A percentile compares a stretch with the other conserved stretches of the same genome.
Evolutionary conservation across 306 rosid genomes (phyloP).

Genomic region (Erythrophleum fordii): DNA sequence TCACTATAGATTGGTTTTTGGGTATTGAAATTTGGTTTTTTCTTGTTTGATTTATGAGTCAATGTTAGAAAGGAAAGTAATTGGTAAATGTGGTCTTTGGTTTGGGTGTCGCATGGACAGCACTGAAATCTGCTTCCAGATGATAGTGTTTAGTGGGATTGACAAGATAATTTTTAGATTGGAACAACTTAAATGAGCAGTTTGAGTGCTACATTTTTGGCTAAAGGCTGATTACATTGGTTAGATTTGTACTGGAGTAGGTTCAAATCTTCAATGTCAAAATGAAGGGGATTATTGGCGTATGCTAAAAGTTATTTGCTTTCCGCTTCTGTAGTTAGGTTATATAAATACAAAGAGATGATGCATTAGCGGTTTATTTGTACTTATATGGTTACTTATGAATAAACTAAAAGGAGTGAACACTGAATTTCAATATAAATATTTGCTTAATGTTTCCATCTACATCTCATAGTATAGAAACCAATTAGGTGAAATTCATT

Average conservation of each 20-base stretch:
- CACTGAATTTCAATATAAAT: not conserved
- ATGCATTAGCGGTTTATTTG: not conserved
- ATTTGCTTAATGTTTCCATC: not conserved
- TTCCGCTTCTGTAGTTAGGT: not conserved
- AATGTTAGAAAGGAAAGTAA: not conserved
- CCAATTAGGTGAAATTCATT: constrained; percentile 14
- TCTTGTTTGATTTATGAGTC: not conserved
- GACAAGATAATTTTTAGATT: not conserved
- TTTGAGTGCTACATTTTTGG: not conserved
- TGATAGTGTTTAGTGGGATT: not conserved
- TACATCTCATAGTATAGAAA: not conserved
- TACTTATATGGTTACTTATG: not conserved
- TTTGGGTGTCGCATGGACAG: not conserved
- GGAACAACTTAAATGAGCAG: not conserved
- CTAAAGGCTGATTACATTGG: not conserved
- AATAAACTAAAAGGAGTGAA: not conserved
- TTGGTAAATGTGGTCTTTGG: not conserved
- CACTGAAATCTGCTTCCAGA: not conserved
- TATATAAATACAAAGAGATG: not conserved
- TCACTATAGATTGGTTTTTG: not conserved
- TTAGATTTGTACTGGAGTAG: not conserved
- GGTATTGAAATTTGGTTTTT: not conserved
- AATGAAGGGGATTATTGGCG: constrained; percentile 15
- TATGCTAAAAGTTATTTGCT: not conserved
- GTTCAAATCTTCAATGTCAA: not conserved